Evolutionary conservation across 2,329 filamentous ascomycete species (phyloP).

Genomic region (Alternaria brassicicola): DNA sequence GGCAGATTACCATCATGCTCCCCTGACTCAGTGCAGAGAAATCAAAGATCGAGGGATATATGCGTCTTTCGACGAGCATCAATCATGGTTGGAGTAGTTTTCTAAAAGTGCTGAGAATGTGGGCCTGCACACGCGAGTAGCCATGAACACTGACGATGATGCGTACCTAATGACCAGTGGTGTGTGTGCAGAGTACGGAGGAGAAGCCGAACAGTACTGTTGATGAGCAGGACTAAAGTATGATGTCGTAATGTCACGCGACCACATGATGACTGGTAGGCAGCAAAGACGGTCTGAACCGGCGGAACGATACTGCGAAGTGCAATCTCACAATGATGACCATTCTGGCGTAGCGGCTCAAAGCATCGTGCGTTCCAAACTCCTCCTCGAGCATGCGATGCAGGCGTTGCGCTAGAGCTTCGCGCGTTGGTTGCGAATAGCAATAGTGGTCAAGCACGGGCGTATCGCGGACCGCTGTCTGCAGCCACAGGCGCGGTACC

Average conservation of each 20-base stretch:
- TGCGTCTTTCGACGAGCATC: not conserved
- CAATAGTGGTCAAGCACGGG: slow-evolving; percentile 9
- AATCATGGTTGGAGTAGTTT: not conserved
- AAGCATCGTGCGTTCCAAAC: not conserved
- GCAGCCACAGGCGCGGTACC: slow-evolving; percentile 15
- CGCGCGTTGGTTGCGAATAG: not conserved
- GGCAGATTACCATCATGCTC: not conserved
- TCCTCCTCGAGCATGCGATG: not conserved
- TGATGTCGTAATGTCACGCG: not conserved
- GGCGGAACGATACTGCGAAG: not conserved
- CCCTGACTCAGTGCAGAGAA: not conserved
- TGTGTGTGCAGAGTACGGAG: not conserved
- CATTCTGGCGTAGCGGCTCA: not conserved
- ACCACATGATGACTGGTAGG: not conserved
- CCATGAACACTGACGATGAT: not conserved
- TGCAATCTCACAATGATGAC: not conserved
- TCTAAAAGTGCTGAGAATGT: not conserved
- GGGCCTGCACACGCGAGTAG: not conserved
- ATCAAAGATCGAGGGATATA: not conserved
- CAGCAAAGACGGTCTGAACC: not conserved
- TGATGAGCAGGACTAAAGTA: not conserved
- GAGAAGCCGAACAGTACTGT: not conserved
- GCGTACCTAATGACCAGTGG: not conserved
- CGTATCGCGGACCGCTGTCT: slow-evolving; percentile 15
- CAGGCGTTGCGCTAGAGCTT: slow-evolving; percentile 4